Conservation (phyloP, 345 rosid genomes). For the Gynandropsis gynandra region DNA sequence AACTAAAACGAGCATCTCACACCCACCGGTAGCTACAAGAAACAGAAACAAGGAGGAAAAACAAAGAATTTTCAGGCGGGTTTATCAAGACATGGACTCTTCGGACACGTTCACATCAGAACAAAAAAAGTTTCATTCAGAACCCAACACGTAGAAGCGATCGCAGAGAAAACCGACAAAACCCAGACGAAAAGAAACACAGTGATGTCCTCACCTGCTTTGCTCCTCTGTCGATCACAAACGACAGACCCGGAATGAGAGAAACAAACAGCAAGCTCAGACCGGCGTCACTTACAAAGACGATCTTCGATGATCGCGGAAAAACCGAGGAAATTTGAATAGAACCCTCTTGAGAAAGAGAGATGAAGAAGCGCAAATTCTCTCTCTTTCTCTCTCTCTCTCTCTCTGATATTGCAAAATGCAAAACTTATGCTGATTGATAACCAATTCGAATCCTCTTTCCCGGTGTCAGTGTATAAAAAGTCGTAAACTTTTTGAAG, state of each 20-base stretch:
- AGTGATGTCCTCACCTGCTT: constrained; percentile 20
- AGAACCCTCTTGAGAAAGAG: constrained; percentile 15
- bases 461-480: constrained; percentile 17
- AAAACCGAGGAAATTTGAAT: neutral
- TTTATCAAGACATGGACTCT: constrained; percentile 32
- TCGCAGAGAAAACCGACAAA: constrained; percentile 11
- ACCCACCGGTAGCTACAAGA: constrained; percentile 25
- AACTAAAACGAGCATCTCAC: constrained; percentile 52
- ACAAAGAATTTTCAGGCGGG: constrained; percentile 6
- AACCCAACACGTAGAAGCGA: constrained; percentile 30
- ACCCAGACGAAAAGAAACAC: constrained; percentile 16
- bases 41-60: neutral
- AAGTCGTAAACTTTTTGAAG: constrained; percentile 21
- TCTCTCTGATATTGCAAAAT: constrained; percentile 11
- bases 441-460: constrained; percentile 15
- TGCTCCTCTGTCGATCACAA: constrained; percentile 17
- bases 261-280: constrained; percentile 18
- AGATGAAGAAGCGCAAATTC: constrained; percentile 22
- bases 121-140: constrained; percentile 30
- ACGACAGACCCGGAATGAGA: constrained; percentile 11
- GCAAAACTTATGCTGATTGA: constrained; percentile 18
- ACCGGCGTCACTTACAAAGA: constrained; percentile 24
- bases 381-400: constrained; percentile 19
- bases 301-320: too few species aligned
- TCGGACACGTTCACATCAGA: constrained; percentile 51